Percentiles rank a stretch among this genome's conserved stretches.
These are phyloP conservation scores for Paragyromitra xinjiangensis DNA, from an alignment of 495 filamentous ascomycete genomes.

Conservation along the genomic window DNA sequence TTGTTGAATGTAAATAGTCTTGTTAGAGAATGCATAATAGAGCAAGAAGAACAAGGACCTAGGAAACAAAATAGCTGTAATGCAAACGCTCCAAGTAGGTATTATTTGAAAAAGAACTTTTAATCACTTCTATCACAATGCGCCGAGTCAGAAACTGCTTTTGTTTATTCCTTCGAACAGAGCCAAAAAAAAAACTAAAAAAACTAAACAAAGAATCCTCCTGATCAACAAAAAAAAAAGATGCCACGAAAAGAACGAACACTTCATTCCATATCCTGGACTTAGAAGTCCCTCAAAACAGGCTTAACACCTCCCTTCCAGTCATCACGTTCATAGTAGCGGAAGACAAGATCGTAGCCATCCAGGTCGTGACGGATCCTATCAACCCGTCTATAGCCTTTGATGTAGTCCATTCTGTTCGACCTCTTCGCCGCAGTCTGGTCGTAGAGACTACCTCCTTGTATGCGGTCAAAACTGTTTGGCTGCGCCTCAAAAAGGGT, in stretches of 20 bases:
- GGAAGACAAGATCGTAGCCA: constrained; percentile 96
- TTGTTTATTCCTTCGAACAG: constrained; percentile 31
- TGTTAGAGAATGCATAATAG: not conserved
- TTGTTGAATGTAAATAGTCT: not conserved
- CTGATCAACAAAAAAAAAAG: constrained; percentile 1
- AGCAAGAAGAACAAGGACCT: not conserved
- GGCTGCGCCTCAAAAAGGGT: constrained; percentile 94
- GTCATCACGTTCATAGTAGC: constrained; percentile 91
- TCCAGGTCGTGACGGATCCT: constrained; percentile 97
- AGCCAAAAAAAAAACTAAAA: constrained; percentile 6
- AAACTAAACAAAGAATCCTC: constrained; percentile 19
- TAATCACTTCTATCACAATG: constrained; percentile 5
- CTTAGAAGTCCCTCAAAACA: constrained; percentile 52
- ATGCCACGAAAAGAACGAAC: constrained; percentile 7
- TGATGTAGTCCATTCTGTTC: constrained; percentile 79
- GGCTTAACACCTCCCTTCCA: constrained; percentile 69
- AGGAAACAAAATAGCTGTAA: not conserved
- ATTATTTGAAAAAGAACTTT: not conserved
- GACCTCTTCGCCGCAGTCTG: constrained; percentile 61
- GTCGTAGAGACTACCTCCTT: constrained; percentile 57
- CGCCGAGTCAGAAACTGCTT: constrained; percentile 19
- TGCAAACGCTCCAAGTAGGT: not conserved
- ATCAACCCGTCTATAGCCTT: constrained; percentile 89
- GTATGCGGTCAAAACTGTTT: constrained; percentile 59
- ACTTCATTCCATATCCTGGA: constrained; percentile 2